phyloP scores from a whole-genome alignment of 2,329 filamentous ascomycete species.

The Colletotrichum endophyticum region DNA sequence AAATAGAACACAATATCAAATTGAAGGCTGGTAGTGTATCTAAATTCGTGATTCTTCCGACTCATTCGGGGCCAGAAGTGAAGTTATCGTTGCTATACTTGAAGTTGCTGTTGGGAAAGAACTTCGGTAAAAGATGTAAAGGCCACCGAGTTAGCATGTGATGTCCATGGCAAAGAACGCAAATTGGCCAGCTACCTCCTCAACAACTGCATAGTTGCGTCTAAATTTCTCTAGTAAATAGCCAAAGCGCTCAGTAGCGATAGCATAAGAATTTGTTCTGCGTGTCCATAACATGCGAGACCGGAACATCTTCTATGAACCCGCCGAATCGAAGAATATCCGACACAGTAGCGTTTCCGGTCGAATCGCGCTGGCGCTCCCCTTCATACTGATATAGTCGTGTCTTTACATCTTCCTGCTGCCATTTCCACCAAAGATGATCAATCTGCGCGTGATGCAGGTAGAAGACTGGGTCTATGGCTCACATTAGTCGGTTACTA shows the following conservation, averaged over 20 bases:
- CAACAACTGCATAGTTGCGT: neutral
- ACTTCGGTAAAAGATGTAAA: neutral
- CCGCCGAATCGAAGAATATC: neutral
- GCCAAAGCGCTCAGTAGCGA: neutral
- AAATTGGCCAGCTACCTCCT: neutral
- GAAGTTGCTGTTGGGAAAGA: neutral
- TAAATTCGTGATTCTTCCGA: neutral
- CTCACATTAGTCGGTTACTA: neutral
- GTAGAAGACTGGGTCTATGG: neutral
- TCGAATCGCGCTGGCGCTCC: neutral
- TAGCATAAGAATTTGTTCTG: neutral
- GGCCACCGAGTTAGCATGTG: rapidly evolving
- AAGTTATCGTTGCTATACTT: neutral
- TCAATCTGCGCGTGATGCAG: neutral
- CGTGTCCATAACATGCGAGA: neutral
- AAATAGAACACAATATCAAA: neutral
- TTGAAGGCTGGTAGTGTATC: neutral
- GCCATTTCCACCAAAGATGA: neutral
- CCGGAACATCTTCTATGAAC: neutral
- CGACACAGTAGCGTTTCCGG: neutral
- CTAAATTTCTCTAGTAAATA: neutral
- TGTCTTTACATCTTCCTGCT: neutral
- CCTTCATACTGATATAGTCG: neutral
- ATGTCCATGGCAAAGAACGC: neutral
- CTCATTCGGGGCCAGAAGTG: neutral